A percentile compares a stretch with the other conserved stretches of the same genome.
phyloP scores from a whole-genome alignment of 2,329 filamentous ascomycete genomes.

The Akanthomyces lecanii region DNA sequence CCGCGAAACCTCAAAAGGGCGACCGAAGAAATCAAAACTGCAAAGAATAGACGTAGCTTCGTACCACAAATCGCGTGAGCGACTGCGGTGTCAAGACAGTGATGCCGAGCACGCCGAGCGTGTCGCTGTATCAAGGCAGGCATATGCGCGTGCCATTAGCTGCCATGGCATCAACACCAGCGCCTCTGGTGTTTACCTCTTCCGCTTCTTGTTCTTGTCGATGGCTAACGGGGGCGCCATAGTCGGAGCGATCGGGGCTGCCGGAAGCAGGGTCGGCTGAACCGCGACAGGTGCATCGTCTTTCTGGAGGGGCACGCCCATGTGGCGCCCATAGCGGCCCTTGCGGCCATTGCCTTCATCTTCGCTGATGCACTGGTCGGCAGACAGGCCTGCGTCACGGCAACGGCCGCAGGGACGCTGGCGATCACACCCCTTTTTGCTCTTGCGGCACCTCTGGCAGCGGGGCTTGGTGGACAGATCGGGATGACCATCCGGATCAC shows the following conservation, averaged over 20 bases:
- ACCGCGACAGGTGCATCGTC: slow-evolving; percentile 40
- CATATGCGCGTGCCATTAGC: background rate
- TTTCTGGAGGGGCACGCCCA: slow-evolving; percentile 62
- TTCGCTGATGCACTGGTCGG: slow-evolving; percentile 93
- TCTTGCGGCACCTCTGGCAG: slow-evolving; percentile 97
- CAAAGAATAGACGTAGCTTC: slow-evolving; percentile 15
- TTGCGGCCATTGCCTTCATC: slow-evolving; percentile 97
- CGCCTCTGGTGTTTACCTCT: slow-evolving; percentile 42
- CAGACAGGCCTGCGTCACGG: slow-evolving; percentile 89
- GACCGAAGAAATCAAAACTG: background rate
- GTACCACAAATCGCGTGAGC: slow-evolving; percentile 5
- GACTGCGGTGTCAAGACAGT: background rate
- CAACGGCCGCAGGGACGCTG: slow-evolving; percentile 93
- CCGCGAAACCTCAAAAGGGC: slow-evolving; percentile 14
- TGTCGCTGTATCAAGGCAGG: background rate
- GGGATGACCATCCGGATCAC: slow-evolving; percentile 80
- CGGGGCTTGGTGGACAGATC: slow-evolving; percentile 93
- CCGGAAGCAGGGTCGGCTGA: slow-evolving; percentile 39
- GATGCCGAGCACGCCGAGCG: background rate
- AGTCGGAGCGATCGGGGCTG: slow-evolving; percentile 40
- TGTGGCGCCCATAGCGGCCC: slow-evolving; percentile 76
- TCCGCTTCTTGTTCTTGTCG: slow-evolving; percentile 60
- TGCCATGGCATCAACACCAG: background rate
- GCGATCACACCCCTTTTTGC: slow-evolving; percentile 97
- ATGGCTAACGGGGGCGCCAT: slow-evolving; percentile 26